Base-by-base conservation (phyloP, 495 filamentous ascomycete species). In the Chaetomium tenue region DNA sequence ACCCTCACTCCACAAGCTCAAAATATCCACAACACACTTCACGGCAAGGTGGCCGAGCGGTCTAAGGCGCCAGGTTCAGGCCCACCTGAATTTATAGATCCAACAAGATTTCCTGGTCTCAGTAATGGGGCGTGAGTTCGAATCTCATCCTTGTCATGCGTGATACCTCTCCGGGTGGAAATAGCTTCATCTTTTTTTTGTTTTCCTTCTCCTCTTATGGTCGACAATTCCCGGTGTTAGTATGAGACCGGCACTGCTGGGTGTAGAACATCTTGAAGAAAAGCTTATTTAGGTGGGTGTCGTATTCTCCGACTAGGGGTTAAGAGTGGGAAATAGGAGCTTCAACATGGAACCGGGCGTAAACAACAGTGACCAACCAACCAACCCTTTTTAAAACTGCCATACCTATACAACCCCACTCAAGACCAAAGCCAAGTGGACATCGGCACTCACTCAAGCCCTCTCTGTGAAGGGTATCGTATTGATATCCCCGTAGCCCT, bases 11-110 rank as follows among this genome's bases (percentile, higher is more conserved):
- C 53, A 46, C 47, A 52, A 37, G 44, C 22, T 3, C 37, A 37
- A 46, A 48, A 47, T 60, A 42, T 53, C 46, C 47, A 65, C 56
- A 51, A 53, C 20, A 47, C 23, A 25, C 56, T 51, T 33, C 28
- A 66, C 51, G 63, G 63, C 58, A 60, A 66, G 63, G 58, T 66
- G 63, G 63, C 63, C 63, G 63, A 66, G 63, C 63, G 63, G 63
- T 66, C 63, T 25, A 66, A 66, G 64, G 64, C 64, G 59, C 64
- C 64, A 66, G 64, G 64, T 66, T 66, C 64, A 66, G 64, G 64
- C 33, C 46, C 52, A 66, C 64, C 64, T 66, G 64, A 66, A 62
- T 66, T 58, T 7, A 20, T n/a, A 39, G 23, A 40, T 56, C 28
- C 42, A 28, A 5, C 39, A 20, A 61, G 37, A 20, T 55, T 55